Evolutionary conservation across 139 green algal species (phyloP).

Genomic region (Edaphochlamys debaryana): DNA sequence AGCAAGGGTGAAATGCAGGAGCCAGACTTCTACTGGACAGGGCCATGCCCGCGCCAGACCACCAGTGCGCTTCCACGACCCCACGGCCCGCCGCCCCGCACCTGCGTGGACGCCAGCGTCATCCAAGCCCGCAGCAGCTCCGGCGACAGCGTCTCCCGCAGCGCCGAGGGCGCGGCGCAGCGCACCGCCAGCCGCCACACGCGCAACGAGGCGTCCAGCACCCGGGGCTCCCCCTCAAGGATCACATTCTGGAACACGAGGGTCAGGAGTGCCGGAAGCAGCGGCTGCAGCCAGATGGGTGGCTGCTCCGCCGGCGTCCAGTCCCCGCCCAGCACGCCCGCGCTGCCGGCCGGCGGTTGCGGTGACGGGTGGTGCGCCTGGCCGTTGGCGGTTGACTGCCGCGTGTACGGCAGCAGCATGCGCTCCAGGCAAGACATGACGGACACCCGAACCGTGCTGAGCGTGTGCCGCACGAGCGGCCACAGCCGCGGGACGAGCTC

Average conservation of each 20-base stretch:
- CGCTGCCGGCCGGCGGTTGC: background rate
- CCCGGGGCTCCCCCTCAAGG: slow-evolving; percentile 66
- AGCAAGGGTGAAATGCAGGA: too few species aligned
- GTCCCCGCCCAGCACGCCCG: background rate
- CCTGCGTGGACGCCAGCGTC: slow-evolving; percentile 1
- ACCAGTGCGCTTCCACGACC: background rate
- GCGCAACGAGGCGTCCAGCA: slow-evolving; percentile 55
- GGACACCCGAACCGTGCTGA: slow-evolving; percentile 79
- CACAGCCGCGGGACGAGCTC: slow-evolving; percentile 43
- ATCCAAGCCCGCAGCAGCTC: slow-evolving; percentile 13
- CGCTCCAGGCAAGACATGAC: slow-evolving; percentile 69
- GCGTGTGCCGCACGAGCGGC: slow-evolving; percentile 83
- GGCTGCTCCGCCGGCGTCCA: background rate
- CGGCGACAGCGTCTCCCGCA: background rate
- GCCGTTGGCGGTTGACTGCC: too few species aligned
- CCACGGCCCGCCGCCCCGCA: slow-evolving; percentile 2
- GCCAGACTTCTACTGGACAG: too few species aligned
- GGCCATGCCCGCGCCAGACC: too few species aligned
- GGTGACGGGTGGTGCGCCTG: too few species aligned
- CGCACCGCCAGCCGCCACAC: slow-evolving; percentile 77
- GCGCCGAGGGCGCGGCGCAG: background rate
- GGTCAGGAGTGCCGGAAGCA: slow-evolving; percentile 56
- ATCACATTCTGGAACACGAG: slow-evolving; percentile 87
- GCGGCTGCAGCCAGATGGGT: slow-evolving; percentile 51
- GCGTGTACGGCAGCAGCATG: slow-evolving; percentile 52